Base-by-base conservation (phyloP, 2,329 filamentous ascomycete genomes). In the Clonostachys byssicola region DNA sequence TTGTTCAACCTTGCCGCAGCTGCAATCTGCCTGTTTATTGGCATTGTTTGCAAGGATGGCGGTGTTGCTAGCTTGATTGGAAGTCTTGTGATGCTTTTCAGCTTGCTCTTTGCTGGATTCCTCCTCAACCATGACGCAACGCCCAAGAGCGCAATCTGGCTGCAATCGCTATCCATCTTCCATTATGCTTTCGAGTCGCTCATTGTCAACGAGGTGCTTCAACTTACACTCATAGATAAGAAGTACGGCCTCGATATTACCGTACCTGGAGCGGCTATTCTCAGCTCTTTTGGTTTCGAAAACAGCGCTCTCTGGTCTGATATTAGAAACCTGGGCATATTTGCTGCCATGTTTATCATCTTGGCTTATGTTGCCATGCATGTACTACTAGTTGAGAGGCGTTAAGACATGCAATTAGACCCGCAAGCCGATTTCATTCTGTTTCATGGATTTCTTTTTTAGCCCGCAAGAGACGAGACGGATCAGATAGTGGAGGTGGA, bases 161-260 rank as follows among this genome's bases (percentile, higher is more conserved):
- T 99, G 45, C 94, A 99, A 73, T 83, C 81, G 70, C 72, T 99
- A 9, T 96, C 92, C 2, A 99, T 99, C 52, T 99, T 99, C 78
- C 94, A 99, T 64, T 99, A 95, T 62, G 92, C 87, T 6, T 97
- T 97, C 58, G 94, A 99, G 73, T 88, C 89, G 3, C 79, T 99
- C 13, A 95, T 97, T 52, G 94, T 99, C 57, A 99, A 97, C 61
- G 94, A 99, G 71, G 95, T 96, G 42, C 85, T 90, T 23, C 89
- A 90, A 58, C 75, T 99, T 40, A 92, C 88, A 0, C 79, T 99
- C 23, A 82, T 95, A 40, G 94, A 99, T 64, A 86, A 94, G 66
- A 95, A 97, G 68, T 96, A 96, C 54, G 94, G 94, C 6, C 80
- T 99, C 6, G 91, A 97, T 60, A 99, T 99, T 52, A 92, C 94